These are phyloP conservation scores for Crithidia expoeki DNA, from an alignment of 208 protist genomes.

Conservation along the genomic window DNA sequence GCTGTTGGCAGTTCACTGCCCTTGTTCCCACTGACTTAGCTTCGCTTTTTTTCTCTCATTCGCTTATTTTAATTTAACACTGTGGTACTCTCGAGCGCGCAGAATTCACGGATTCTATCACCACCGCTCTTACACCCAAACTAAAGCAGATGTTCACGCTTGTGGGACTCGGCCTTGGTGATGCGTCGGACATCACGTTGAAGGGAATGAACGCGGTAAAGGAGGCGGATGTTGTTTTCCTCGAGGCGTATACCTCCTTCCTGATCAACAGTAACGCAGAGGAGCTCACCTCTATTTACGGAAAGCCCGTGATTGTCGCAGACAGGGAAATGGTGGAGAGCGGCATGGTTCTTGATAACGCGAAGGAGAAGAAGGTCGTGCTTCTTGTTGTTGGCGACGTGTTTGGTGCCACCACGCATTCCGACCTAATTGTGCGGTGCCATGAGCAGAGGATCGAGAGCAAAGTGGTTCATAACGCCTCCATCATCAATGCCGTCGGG, in stretches of 20 bases:
- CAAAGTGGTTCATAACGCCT: slow-evolving; percentile 98
- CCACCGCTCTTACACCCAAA: background rate
- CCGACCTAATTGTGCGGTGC: slow-evolving; percentile 97
- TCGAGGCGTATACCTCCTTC: slow-evolving; percentile 99
- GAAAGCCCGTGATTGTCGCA: slow-evolving; percentile 89
- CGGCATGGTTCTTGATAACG: slow-evolving; percentile 91
- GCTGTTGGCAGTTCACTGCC: too few species aligned
- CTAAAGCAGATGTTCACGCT: slow-evolving; percentile 84
- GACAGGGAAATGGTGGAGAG: slow-evolving; percentile 97
- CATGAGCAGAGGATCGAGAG: slow-evolving; percentile 81
- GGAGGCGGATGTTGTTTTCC: slow-evolving; percentile 93
- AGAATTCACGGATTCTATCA: too few species aligned
- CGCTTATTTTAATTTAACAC: background rate
- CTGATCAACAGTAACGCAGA: slow-evolving; percentile 86
- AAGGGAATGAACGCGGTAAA: slow-evolving; percentile 96
- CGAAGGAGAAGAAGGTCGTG: slow-evolving; percentile 90
- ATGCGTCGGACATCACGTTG: slow-evolving; percentile 98
- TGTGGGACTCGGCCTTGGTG: slow-evolving; percentile 97
- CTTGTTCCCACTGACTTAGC: too few species aligned
- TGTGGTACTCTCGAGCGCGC: too few species aligned
- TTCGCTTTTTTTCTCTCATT: background rate
- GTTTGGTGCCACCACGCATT: slow-evolving; percentile 99
- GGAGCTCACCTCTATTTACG: slow-evolving; percentile 91
- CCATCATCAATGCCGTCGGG: slow-evolving; percentile 99
- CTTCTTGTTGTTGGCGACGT: slow-evolving; percentile 99